Conservation (phyloP, 352 stramenopile genomes). For the Globisporangium okanoganense region DNA sequence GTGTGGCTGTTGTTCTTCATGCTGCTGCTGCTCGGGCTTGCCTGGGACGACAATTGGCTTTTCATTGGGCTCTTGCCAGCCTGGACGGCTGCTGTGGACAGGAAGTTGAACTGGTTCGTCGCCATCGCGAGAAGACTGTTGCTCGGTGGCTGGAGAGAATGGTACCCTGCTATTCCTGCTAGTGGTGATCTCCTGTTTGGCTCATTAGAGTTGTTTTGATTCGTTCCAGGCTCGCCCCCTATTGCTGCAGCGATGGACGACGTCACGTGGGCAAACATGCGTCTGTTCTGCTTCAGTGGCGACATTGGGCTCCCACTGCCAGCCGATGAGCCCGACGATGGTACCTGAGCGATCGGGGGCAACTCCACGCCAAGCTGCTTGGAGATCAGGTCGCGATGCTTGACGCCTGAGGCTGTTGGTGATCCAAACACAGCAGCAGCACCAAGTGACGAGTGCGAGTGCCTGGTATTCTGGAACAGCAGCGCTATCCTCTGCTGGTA, state of each 20-base stretch:
- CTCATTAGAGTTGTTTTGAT: not conserved
- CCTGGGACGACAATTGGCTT: not conserved
- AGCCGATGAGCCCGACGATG: not conserved
- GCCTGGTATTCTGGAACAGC: constrained; percentile 23
- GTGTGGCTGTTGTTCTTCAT: not conserved
- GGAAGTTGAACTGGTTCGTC: constrained; percentile 43
- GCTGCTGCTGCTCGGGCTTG: not conserved
- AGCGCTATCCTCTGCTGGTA: constrained; percentile 55
- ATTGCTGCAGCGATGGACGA: constrained; percentile 21
- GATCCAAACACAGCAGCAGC: not conserved
- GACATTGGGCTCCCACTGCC: constrained; percentile 14
- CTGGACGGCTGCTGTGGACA: constrained; percentile 3
- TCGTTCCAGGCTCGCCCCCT: constrained; percentile 1
- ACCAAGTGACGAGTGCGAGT: not conserved
- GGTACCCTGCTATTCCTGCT: not conserved
- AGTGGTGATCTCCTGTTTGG: not conserved
- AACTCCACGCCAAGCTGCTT: constrained; percentile 58
- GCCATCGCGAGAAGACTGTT: constrained; percentile 34
- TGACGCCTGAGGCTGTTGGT: not conserved
- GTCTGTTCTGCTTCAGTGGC: constrained; percentile 45
- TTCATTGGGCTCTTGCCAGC: constrained; percentile 5
- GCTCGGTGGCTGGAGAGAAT: constrained; percentile 6
- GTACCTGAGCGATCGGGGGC: constrained; percentile 30
- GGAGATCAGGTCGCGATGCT: constrained; percentile 27
- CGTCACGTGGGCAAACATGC: constrained; percentile 36